These are phyloP conservation scores for Globisporangium splendens DNA, from an alignment of 352 stramenopile genomes.

Conservation along the genomic window DNA sequence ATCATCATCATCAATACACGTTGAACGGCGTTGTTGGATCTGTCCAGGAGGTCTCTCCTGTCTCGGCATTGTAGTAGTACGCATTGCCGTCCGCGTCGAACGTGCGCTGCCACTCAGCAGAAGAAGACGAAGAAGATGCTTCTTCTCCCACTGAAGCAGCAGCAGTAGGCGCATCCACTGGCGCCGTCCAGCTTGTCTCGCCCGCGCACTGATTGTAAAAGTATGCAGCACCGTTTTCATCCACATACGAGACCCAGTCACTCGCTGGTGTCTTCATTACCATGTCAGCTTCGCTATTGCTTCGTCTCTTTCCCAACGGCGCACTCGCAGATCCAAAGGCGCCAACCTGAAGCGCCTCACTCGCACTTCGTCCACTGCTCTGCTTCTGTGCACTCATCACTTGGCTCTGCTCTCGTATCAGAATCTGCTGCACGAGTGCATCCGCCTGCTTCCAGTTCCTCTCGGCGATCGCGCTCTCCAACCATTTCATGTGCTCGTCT, in stretches of 20 bases:
- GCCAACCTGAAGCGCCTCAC: no score
- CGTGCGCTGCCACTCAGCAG: constrained; percentile 7
- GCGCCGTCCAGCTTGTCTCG: constrained; percentile 28
- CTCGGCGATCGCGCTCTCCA: constrained; percentile 55
- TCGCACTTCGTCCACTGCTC: not conserved
- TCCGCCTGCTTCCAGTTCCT: constrained; percentile 70
- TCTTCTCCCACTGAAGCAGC: not conserved
- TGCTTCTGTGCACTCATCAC: constrained; percentile 19
- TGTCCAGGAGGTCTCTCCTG: constrained; percentile 35
- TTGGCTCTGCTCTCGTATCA: constrained; percentile 59
- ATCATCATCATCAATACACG: no score
- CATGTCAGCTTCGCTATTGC: no score
- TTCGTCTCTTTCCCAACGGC: no score
- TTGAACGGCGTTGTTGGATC: not conserved
- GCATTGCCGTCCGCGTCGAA: constrained; percentile 18
- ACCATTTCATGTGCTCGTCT: constrained; percentile 62
- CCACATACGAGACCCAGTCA: constrained; percentile 26
- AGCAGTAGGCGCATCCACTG: not conserved
- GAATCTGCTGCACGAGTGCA: constrained; percentile 67
- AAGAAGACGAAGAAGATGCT: not conserved
- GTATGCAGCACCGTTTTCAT: constrained; percentile 31
- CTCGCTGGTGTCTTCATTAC: not conserved
- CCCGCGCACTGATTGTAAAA: constrained; percentile 35
- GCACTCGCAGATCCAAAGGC: no score
- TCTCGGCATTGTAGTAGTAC: constrained; percentile 45